Evolutionary conservation across 2,329 filamentous ascomycete genomes (phyloP).

Genomic region (Cladosporium sp.): DNA sequence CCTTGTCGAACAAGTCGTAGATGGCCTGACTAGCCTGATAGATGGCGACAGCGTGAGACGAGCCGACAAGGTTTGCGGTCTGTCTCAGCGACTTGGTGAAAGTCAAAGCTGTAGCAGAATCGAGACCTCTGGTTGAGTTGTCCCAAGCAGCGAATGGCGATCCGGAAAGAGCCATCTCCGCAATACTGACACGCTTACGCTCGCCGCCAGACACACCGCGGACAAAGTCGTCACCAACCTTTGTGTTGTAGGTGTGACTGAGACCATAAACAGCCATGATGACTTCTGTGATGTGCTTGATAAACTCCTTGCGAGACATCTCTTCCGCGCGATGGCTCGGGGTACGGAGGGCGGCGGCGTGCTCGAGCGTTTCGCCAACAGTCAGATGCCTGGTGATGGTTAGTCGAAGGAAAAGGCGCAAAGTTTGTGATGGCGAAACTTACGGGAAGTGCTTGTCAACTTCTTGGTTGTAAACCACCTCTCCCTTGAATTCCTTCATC

Average conservation of each 20-base stretch:
- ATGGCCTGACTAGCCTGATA: conserved; percentile 50
- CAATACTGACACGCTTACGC: conserved; percentile 57
- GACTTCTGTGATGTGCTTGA: conserved; percentile 45
- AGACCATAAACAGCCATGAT: conserved; percentile 53
- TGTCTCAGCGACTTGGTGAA: conserved; percentile 53
- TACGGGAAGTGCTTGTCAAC: conserved; percentile 51
- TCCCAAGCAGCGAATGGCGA: conserved; percentile 42
- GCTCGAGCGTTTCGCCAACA: conserved; percentile 54
- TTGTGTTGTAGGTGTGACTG: conserved; percentile 53
- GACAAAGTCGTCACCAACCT: conserved; percentile 56
- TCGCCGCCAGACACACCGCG: conserved; percentile 55
- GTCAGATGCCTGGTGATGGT: conserved; percentile 42
- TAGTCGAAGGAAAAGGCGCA: neutral
- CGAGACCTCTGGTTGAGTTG: conserved; percentile 49
- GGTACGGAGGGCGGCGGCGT: conserved; percentile 51
- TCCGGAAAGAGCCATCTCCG: conserved; percentile 46
- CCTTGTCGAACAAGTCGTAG: conserved; percentile 70
- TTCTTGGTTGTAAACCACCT: conserved; percentile 44
- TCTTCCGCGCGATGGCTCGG: conserved; percentile 39
- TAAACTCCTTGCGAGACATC: conserved; percentile 40
- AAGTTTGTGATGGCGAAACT: neutral
- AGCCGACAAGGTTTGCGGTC: conserved; percentile 47
- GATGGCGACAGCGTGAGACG: conserved; percentile 54
- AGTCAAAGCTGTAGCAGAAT: conserved; percentile 55
- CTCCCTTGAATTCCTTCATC: conserved; percentile 45